Evolutionary conservation across 2,329 filamentous ascomycete genomes (phyloP).

Genomic region (Aspergillus udagawae): DNA sequence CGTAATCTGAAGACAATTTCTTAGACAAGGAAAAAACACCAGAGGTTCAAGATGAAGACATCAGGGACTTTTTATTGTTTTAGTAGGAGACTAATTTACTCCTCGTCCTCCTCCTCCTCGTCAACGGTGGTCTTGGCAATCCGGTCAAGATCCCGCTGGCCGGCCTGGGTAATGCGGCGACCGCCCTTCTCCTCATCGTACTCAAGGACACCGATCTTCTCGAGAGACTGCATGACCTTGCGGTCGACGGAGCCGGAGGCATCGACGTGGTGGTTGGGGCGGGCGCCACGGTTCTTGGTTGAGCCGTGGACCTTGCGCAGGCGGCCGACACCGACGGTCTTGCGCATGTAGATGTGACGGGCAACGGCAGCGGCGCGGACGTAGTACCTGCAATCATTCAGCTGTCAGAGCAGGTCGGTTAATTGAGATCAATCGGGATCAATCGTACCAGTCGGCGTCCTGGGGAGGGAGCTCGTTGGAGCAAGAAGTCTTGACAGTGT

Average conservation of each 20-base stretch:
- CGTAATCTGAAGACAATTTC: no score
- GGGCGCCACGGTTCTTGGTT: constrained; percentile 93
- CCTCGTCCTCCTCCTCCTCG: constrained; percentile 43
- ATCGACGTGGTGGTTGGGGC: constrained; percentile 91
- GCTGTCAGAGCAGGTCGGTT: constrained; percentile 1
- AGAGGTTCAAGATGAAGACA: constrained; percentile 10
- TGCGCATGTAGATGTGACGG: constrained; percentile 98
- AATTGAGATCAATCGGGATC: constrained; percentile 22
- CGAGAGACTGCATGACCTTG: constrained; percentile 93
- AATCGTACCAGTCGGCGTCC: constrained; percentile 93
- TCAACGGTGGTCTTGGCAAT: constrained; percentile 70
- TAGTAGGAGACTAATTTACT: constrained; percentile 35
- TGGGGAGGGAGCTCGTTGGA: constrained; percentile 97
- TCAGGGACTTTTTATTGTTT: constrained; percentile 26
- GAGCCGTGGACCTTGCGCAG: constrained; percentile 94
- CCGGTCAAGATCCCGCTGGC: constrained; percentile 98
- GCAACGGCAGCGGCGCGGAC: constrained; percentile 89
- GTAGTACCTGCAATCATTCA: constrained; percentile 55
- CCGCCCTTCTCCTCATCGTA: constrained; percentile 98
- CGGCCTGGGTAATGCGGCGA: constrained; percentile 94
- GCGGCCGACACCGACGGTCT: constrained; percentile 97
- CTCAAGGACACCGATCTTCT: constrained; percentile 99
- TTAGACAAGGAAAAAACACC: constrained; percentile 2
- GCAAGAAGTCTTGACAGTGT: constrained; percentile 97
- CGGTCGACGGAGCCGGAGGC: constrained; percentile 94